Evolutionary conservation across 352 stramenopile species (phyloP).

Genomic region (Globisporangium okanoganense): DNA sequence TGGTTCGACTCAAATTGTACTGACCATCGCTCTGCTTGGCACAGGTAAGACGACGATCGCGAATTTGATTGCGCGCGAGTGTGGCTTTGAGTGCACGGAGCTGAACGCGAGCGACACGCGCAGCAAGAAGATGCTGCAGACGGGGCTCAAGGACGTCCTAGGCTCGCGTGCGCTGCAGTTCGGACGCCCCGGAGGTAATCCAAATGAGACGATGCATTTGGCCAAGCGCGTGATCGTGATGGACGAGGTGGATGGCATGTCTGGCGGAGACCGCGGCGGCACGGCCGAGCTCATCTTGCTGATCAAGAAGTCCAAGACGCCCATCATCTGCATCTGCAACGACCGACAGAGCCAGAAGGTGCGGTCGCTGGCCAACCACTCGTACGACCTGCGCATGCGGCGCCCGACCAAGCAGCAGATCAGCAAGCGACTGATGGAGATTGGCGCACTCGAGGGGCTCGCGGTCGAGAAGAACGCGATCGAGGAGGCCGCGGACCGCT

Average conservation of each 20-base stretch:
- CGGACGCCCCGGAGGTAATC: slow-evolving; percentile 27
- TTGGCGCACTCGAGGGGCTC: slow-evolving; percentile 89
- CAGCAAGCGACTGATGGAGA: slow-evolving; percentile 90
- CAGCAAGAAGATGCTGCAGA: slow-evolving; percentile 95
- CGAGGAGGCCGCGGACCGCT: slow-evolving; percentile 95
- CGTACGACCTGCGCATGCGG: slow-evolving; percentile 95
- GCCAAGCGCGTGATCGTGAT: slow-evolving; percentile 96
- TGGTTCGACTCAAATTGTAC: no score
- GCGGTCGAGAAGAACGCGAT: slow-evolving; percentile 95
- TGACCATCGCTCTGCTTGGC: no score
- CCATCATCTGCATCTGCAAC: slow-evolving; percentile 99
- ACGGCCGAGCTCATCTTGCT: slow-evolving; percentile 98
- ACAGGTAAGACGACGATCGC: slow-evolving; percentile 97
- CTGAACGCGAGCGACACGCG: slow-evolving; percentile 98
- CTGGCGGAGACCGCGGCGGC: slow-evolving; percentile 93
- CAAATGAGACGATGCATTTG: slow-evolving; percentile 53
- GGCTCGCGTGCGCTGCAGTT: slow-evolving; percentile 92
- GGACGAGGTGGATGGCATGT: slow-evolving; percentile 99
- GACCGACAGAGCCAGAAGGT: slow-evolving; percentile 96
- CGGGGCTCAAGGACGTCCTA: slow-evolving; percentile 89
- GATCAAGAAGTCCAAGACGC: slow-evolving; percentile 98
- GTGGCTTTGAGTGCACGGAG: slow-evolving; percentile 92
- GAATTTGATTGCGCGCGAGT: slow-evolving; percentile 88
- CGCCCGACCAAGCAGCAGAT: slow-evolving; percentile 93
- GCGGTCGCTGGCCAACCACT: slow-evolving; percentile 95